Percentiles rank a stretch among this genome's conserved stretches.
Evolutionary conservation across 2,329 filamentous ascomycete genomes (phyloP).

Genomic region (Beauveria sp.): DNA sequence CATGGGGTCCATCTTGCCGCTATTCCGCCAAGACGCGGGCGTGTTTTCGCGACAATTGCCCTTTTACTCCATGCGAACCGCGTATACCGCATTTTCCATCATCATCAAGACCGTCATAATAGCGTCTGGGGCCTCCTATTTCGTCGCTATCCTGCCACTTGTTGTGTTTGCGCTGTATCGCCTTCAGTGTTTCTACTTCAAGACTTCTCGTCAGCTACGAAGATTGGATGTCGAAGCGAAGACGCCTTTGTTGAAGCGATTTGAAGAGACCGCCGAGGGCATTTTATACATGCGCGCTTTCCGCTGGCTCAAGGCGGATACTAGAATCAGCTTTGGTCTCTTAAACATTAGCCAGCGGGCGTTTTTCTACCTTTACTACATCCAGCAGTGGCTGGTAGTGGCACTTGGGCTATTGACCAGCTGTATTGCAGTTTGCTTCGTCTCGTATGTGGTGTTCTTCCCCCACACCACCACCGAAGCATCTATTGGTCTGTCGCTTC

Average conservation of each 20-base stretch:
- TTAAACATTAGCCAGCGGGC: conserved; percentile 28
- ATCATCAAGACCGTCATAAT: conserved; percentile 1
- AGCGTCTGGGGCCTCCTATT: not conserved
- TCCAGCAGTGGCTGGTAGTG: conserved; percentile 43
- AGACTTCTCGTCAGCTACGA: conserved; percentile 24
- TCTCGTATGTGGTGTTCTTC: conserved; percentile 27
- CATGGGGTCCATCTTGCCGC: not conserved
- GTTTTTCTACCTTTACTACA: conserved; percentile 35
- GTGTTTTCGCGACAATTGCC: not conserved
- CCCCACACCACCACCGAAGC: not conserved
- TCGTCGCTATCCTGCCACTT: conserved; percentile 34
- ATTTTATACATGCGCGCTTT: conserved; percentile 27
- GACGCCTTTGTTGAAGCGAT: conserved; percentile 21
- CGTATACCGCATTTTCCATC: not conserved
- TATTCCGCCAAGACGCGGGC: conserved; percentile 2
- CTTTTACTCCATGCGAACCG: not conserved
- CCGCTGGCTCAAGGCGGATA: conserved; percentile 19
- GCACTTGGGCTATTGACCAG: conserved; percentile 39
- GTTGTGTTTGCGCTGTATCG: conserved; percentile 16
- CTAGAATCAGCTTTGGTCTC: conserved; percentile 14
- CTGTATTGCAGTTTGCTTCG: conserved; percentile 36
- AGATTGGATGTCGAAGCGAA: conserved; percentile 24
- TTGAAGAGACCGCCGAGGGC: conserved; percentile 21
- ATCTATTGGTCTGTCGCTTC: not conserved
- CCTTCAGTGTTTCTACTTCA: conserved; percentile 24